Conservation (phyloP, 768 basidiomycete genomes). For the Lactarius trivialis region DNA sequence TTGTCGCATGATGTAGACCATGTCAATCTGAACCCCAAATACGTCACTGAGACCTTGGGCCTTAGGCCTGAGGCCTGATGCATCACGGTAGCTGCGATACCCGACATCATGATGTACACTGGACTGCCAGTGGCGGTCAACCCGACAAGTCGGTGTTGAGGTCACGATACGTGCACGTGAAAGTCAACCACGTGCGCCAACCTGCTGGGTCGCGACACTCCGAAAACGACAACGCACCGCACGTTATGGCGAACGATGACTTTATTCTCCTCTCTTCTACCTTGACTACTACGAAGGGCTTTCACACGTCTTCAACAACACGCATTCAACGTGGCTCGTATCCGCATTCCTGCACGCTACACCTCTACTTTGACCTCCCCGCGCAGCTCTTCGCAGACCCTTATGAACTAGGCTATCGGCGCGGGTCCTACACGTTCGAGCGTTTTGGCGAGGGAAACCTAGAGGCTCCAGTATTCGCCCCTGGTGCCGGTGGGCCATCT, state of each 20-base stretch:
- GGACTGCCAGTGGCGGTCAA: too few relatives aligned
- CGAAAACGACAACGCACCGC: too few relatives aligned
- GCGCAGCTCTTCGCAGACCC: constrained; percentile 11
- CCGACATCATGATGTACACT: too few relatives aligned
- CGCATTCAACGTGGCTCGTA: neutral
- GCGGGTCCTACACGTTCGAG: constrained; percentile 7
- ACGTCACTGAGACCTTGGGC: too few relatives aligned
- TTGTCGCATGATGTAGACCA: too few relatives aligned
- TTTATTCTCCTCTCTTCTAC: constrained; percentile 1
- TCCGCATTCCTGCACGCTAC: neutral
- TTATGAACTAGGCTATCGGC: constrained; percentile 3
- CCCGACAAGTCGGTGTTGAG: too few relatives aligned
- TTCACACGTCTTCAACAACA: constrained; percentile 11
- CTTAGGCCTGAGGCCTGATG: too few relatives aligned
- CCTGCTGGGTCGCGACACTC: too few relatives aligned
- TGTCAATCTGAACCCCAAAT: too few relatives aligned
- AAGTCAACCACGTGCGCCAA: too few relatives aligned
- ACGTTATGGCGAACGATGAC: neutral
- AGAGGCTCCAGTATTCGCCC: constrained; percentile 7
- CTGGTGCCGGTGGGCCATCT: neutral
- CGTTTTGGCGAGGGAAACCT: constrained; percentile 15
- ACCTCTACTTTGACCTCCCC: constrained; percentile 9
- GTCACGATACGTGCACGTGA: too few relatives aligned
- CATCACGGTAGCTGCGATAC: too few relatives aligned
- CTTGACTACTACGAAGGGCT: neutral